Evolutionary conservation across 2,329 filamentous ascomycete species (phyloP).

Genomic region (Elsinoe necatrix): DNA sequence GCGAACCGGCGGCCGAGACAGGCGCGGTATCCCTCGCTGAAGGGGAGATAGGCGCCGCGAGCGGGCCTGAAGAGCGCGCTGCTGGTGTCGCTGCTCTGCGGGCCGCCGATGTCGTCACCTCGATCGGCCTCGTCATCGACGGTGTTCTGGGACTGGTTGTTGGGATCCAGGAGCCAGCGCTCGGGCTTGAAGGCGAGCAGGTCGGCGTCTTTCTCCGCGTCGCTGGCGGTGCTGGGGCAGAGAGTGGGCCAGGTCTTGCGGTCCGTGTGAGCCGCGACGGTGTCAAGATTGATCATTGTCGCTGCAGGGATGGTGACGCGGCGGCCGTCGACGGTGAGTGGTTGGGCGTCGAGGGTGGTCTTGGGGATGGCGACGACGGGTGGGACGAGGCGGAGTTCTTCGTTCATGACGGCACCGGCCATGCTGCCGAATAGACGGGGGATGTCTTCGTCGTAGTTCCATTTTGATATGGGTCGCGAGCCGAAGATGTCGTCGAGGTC

Average conservation of each 20-base stretch:
- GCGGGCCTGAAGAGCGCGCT: conserved; percentile 51
- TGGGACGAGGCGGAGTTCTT: conserved; percentile 64
- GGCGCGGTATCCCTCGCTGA: conserved; percentile 47
- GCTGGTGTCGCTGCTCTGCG: conserved; percentile 50
- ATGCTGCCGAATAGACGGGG: conserved; percentile 59
- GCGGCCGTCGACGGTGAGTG: conserved; percentile 51
- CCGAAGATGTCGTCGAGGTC: conserved; percentile 61
- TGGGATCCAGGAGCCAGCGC: conserved; percentile 52
- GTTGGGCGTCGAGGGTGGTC: conserved; percentile 44
- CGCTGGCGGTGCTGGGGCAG: conserved; percentile 8
- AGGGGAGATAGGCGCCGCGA: conserved; percentile 48
- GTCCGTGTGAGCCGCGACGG: conserved; percentile 54
- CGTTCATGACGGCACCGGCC: conserved; percentile 67
- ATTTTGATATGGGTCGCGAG: conserved; percentile 49
- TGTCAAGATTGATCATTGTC: conserved; percentile 48
- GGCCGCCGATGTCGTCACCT: conserved; percentile 50
- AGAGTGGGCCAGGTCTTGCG: conserved; percentile 60
- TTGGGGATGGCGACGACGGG: conserved; percentile 68
- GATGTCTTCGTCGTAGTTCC: conserved; percentile 63
- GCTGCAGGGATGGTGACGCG: conserved; percentile 51
- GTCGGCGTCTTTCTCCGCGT: conserved; percentile 42
- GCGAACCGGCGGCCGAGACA: conserved; percentile 50
- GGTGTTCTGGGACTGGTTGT: conserved; percentile 27
- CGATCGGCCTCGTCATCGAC: conserved; percentile 26
- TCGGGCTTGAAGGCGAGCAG: conserved; percentile 62